Base-by-base conservation (phyloP, 495 filamentous ascomycete genomes). In the Thozetella sp. region DNA sequence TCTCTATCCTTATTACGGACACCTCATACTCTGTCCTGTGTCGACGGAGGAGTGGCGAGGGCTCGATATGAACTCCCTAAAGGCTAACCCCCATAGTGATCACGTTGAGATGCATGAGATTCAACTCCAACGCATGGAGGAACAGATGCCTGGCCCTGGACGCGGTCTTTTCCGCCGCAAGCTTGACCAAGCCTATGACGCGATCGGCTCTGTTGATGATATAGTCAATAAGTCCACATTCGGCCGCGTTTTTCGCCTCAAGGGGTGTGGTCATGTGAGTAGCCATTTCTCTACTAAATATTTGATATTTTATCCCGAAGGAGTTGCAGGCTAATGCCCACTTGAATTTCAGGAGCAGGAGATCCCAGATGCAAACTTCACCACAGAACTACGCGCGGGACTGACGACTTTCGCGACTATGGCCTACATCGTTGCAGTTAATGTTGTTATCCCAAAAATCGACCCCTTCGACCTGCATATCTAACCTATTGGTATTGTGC, bases 401-500 rank as follows among this genome's bases (percentile, higher is more conserved):
- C 71, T 94, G 27, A 91, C 91, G 30, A 94, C 91, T 25, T 93
- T 93, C 71, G 90, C 91, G 63, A 90, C 90, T 19, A 93, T 94
- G 91, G 87, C 90, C 45, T 94, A 91, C 72, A 90, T 90, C 59
- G 88, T 91, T 46, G 80, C 88, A 64, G 76, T 83, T 61, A 82
- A 85, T 61, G 80, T 80, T 48, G 12, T 10, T 20, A 9, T 48
- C n/a, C 43, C 20, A n/a, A n/a, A 54, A 65, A 70, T 55, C 22
- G 24, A 22, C 27, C 55, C 52, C 56, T 27, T 59, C 3, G 51
- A n/a, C 13, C 25, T 55, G 83, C 80, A 69, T 74, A 69, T 62
- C 81, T 71, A 61, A 61, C 80, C 75, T 57, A 57, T 63, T 71
- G 57, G 67, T 56, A 45, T 52, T 24, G 58, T 51, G 59, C 57